Base-by-base conservation (phyloP, 441 rosid species). In the Hura crepitans region DNA sequence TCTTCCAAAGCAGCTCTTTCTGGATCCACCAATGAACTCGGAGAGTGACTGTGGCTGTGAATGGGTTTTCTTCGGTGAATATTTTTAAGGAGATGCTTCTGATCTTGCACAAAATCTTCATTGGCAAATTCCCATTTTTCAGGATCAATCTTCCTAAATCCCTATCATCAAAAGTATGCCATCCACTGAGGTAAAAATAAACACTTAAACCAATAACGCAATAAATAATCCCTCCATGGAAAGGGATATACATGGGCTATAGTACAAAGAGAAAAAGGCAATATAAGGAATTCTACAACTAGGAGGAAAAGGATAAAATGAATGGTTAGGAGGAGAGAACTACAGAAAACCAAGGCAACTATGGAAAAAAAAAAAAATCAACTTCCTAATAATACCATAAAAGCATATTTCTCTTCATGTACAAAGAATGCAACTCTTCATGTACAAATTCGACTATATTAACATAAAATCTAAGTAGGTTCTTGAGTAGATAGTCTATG, bases 61-160 rank as follows among this genome's bases (percentile, higher is more conserved):
- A 92, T 87, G 53, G 99, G 96, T 74, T 92, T 94, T 67, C 97
- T 84, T 17, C 97, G 81, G 72, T 87, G 90, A 80, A 94, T 92
- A 77, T 85, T 90, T 81, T 92, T 94, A 60, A 94, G 97, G 65
- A 88, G 93, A 85, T 90, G 97, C 87, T 86, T 90, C 72, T 85
- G 89, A 83, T 85, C 91, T 76, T 85, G 92, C 33, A 85, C 74
- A 75, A 94, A 94, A 33, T 85, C 96, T 62, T 94, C 98, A 78
- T 92, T 94, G 8, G 84, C 81, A 77, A 94, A 94, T 63, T 94
- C 97, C 98, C 98, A 94, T 75, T 75, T 85, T 85, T 94, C 98
- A 0, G 96, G 86, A 85, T 94, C 97, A 68, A 82, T 87, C 85
- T 94, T 94, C 37, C 89, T 84, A 55, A 94, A 94, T 30, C 98